Evolutionary conservation across 2,329 filamentous ascomycete species (phyloP).

Genomic region (Stachybotrys echinatus): DNA sequence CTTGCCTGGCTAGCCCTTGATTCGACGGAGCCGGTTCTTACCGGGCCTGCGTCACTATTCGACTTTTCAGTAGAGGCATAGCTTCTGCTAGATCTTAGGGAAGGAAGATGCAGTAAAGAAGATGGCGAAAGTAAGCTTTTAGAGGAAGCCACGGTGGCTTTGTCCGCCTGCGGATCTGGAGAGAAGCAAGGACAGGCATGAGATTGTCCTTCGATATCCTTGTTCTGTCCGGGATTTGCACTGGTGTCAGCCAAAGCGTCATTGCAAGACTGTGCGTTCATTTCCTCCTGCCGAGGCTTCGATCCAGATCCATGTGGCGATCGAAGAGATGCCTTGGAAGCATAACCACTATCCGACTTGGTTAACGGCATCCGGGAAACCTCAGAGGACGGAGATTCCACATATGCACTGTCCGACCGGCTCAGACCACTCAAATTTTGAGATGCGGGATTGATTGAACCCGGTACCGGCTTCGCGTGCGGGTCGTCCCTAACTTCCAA

Average conservation of each 20-base stretch:
- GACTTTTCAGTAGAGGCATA: conserved; percentile 6
- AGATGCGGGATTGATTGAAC: conserved; percentile 10
- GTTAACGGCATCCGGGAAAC: conserved; percentile 39
- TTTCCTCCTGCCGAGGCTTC: conserved; percentile 8
- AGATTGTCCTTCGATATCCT: neutral
- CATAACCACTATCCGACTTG: conserved; percentile 58
- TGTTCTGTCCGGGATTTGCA: neutral
- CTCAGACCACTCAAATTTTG: conserved; percentile 15
- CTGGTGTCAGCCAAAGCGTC: neutral
- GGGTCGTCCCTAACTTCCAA: conserved; percentile 36
- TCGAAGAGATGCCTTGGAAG: conserved; percentile 52
- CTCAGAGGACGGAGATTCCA: conserved; percentile 39
- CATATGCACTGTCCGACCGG: conserved; percentile 43
- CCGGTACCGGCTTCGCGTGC: conserved; percentile 32
- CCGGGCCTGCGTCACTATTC: neutral
- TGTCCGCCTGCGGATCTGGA: neutral
- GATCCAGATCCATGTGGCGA: conserved; percentile 36
- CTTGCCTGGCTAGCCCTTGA: neutral
- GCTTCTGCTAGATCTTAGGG: conserved; percentile 10
- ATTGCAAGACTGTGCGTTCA: neutral
- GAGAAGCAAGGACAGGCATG: neutral
- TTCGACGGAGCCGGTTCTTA: neutral
- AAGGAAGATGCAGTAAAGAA: conserved; percentile 13
- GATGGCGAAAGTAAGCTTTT: neutral
- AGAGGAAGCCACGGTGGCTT: neutral